These are phyloP conservation scores for Dalbergia cultrata DNA, from an alignment of 306 rosid genomes.

Conservation along the genomic window DNA sequence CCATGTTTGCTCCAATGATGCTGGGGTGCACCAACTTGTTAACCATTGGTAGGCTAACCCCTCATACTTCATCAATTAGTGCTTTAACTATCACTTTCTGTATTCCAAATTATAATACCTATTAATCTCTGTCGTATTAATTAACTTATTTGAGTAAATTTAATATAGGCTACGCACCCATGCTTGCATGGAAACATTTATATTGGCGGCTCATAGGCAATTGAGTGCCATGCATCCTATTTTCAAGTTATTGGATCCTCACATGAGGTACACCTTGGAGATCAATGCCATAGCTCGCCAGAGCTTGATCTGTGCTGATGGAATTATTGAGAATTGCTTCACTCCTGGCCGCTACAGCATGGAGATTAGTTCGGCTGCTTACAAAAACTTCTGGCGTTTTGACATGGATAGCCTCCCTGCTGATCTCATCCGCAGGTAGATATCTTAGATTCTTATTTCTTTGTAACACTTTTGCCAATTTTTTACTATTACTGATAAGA, in stretches of 20 bases:
- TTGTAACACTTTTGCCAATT: neutral
- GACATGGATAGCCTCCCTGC: conserved; percentile 87
- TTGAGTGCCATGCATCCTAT: conserved; percentile 95
- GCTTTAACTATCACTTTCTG: neutral
- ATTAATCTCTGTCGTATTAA: neutral
- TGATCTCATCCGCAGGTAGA: conserved; percentile 83
- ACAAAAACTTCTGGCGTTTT: conserved; percentile 84
- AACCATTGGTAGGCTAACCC: conserved; percentile 78
- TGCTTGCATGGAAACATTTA: conserved; percentile 81
- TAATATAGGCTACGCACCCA: conserved; percentile 86
- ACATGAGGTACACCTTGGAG: conserved; percentile 94
- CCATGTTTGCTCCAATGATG: conserved; percentile 88
- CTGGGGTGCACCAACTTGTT: conserved; percentile 94
- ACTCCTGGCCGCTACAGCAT: conserved; percentile 88
- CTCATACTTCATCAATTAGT: neutral
- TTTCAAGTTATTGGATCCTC: conserved; percentile 88
- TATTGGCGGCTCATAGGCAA: conserved; percentile 88
- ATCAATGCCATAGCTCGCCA: conserved; percentile 89
- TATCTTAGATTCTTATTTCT: neutral
- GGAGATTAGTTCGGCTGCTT: conserved; percentile 92
- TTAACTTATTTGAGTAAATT: neutral
- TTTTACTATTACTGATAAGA: neutral
- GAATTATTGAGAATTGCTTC: conserved; percentile 83
- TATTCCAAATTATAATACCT: too few relatives aligned
- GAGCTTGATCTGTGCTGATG: conserved; percentile 70